These are phyloP conservation scores for Tothia fuscella DNA, from an alignment of 2,329 filamentous ascomycete genomes.

Conservation along the genomic window DNA sequence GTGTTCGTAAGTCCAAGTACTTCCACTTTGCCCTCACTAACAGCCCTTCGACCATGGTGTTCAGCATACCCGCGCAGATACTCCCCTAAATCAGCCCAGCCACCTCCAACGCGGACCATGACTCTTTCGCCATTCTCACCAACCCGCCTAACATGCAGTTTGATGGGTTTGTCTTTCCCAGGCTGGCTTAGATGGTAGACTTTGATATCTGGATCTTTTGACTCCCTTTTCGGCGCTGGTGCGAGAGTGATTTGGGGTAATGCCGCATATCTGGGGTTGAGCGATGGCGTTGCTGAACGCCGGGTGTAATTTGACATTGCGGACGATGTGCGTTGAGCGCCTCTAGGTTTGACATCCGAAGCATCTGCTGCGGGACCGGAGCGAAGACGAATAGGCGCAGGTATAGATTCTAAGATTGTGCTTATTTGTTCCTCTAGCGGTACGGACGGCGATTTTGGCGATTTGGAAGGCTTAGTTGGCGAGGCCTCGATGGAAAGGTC, in stretches of 20 bases:
- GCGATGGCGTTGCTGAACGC: constrained; percentile 19
- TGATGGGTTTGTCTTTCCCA: constrained; percentile 77
- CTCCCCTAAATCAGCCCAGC: constrained; percentile 95
- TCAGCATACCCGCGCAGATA: constrained; percentile 88
- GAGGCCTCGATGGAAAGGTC: neutral
- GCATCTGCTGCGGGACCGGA: constrained; percentile 32
- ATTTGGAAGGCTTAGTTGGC: neutral
- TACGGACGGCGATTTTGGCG: constrained; percentile 8
- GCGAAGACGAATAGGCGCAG: constrained; percentile 65
- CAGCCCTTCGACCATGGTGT: constrained; percentile 69
- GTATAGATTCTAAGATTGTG: constrained; percentile 41
- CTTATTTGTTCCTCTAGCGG: constrained; percentile 11
- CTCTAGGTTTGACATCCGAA: constrained; percentile 19
- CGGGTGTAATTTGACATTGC: constrained; percentile 17
- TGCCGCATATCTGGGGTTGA: constrained; percentile 15
- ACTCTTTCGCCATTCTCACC: constrained; percentile 83
- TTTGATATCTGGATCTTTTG: constrained; percentile 55
- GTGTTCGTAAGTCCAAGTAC: constrained; percentile 25
- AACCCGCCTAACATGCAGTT: constrained; percentile 85
- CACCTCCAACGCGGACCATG: constrained; percentile 95
- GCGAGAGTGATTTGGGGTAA: constrained; percentile 10
- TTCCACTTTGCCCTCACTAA: constrained; percentile 44
- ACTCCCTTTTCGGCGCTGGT: constrained; percentile 12
- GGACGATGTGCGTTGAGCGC: constrained; percentile 16
- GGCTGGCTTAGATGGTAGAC: constrained; percentile 86